Percentiles rank a stretch among this genome's conserved stretches.
phyloP scores from a whole-genome alignment of 1,284 basidiomycete genomes.

The Tilletiopsis washingtonensis region DNA sequence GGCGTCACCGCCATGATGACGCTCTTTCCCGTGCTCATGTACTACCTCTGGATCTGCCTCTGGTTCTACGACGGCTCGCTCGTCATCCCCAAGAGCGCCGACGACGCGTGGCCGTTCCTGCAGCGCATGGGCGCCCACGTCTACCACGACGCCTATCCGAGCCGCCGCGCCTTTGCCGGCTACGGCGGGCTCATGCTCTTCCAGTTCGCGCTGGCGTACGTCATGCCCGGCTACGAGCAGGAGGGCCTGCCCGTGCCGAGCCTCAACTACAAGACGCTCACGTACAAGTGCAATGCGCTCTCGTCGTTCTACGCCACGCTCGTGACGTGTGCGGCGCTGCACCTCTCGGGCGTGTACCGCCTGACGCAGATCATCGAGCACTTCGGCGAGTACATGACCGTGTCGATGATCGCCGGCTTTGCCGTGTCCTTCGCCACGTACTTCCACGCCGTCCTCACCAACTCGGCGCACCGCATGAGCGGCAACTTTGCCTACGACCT shows the following conservation, averaged over 20 bases:
- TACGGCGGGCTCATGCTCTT: slow-evolving; percentile 82
- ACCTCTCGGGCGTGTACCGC: slow-evolving; percentile 75
- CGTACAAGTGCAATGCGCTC: slow-evolving; percentile 87
- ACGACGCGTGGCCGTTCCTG: slow-evolving; percentile 73
- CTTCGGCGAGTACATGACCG: slow-evolving; percentile 92
- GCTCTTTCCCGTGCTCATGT: slow-evolving; percentile 85
- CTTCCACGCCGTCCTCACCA: slow-evolving; percentile 40
- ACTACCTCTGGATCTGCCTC: slow-evolving; percentile 96
- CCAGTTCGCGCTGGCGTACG: slow-evolving; percentile 80
- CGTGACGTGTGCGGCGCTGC: slow-evolving; percentile 65
- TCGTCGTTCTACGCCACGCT: slow-evolving; percentile 79
- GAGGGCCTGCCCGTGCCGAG: slow-evolving; percentile 56
- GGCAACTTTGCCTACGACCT: slow-evolving; percentile 69
- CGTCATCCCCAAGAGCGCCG: slow-evolving; percentile 64
- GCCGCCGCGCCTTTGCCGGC: slow-evolving; percentile 59
- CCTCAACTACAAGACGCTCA: slow-evolving; percentile 69
- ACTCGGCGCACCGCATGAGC: slow-evolving; percentile 63
- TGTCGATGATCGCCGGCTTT: slow-evolving; percentile 87
- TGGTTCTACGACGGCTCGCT: slow-evolving; percentile 89
- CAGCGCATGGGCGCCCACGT: slow-evolving; percentile 75
- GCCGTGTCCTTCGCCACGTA: slow-evolving; percentile 49
- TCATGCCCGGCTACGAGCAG: slow-evolving; percentile 86
- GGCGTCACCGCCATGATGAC: slow-evolving; percentile 91
- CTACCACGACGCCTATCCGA: slow-evolving; percentile 82
- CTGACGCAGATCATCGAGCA: slow-evolving; percentile 93